phyloP scores from a whole-genome alignment of 768 basidiomycete species.

The Calocera cornea region DNA sequence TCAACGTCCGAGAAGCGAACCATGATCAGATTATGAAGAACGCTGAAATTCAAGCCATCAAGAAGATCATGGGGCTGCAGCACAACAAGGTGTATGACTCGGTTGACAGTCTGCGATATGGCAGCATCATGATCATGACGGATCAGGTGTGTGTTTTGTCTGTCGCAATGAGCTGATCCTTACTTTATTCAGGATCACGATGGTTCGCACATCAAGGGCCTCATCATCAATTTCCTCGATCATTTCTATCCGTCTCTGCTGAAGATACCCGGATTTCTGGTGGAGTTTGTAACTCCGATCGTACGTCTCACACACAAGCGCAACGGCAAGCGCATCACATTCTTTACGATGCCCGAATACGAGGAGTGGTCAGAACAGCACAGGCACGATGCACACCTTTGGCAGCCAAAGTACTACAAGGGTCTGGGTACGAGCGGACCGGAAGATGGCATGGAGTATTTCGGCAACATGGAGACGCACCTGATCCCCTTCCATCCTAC shows the following conservation, averaged over 20 bases:
- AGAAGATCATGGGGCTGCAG: constrained; percentile 93
- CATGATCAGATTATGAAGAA: constrained; percentile 98
- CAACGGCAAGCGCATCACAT: constrained; percentile 57
- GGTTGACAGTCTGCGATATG: constrained; percentile 64
- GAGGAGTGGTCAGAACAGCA: constrained; percentile 80
- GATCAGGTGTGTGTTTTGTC: constrained; percentile 63
- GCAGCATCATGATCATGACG: constrained; percentile 97
- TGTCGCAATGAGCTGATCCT: neutral
- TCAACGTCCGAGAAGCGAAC: constrained; percentile 93
- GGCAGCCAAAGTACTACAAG: constrained; percentile 97
- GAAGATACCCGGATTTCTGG: constrained; percentile 78
- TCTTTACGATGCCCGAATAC: constrained; percentile 96
- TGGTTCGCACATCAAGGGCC: constrained; percentile 99
- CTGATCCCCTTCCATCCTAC: constrained; percentile 82
- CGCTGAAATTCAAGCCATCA: constrained; percentile 90
- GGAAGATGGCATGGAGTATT: constrained; percentile 83
- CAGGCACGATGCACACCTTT: constrained; percentile 56
- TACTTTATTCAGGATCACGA: constrained; percentile 73
- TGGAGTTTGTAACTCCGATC: constrained; percentile 97
- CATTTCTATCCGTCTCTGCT: constrained; percentile 92
- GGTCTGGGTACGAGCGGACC: constrained; percentile 92
- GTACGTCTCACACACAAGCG: constrained; percentile 75
- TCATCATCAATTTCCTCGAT: constrained; percentile 94
- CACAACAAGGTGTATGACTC: constrained; percentile 80
- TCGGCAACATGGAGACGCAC: constrained; percentile 81